Evolutionary conservation across 768 basidiomycete genomes (phyloP), one percentile per base, ranked within the genome.

Genomic region (Pulveroboletus sp.): DNA sequence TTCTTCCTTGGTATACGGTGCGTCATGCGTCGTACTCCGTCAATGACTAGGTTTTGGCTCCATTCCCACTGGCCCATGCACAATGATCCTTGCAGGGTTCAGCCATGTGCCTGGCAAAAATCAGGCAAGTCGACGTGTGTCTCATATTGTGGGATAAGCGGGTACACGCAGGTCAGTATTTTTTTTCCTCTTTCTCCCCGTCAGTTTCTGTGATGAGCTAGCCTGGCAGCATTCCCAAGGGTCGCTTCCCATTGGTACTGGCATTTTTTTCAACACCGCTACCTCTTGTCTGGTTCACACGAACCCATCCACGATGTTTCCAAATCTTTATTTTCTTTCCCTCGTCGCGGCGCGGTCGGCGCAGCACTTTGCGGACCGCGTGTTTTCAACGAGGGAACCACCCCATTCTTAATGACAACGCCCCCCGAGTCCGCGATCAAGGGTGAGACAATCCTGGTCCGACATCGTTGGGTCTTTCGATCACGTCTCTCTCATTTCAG

Each of bases 351-450:
- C 43, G 47, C 48, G 41, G 32, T 32, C 8, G 25, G 49, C 59
- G 48, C 56, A 55, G 50, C 45, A 46, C 42, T 17, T 29, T 41
- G 36, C 19, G 8, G 1, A 25, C 55, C 48, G 55, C 61, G 59
- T 62, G 61, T 62, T 50, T 62, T 55, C 61, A 64, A 58, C 43
- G 61, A 64, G 60, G 58, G 17, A 50, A 1, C 32, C 27, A 47
- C 12, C 8, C 12, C 12, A 29, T 29, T 29, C 12, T 29, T 37
- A n/a, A 27, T 45, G 47, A 25, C 35, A 27, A 36, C 40, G 46
- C 35, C 3, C 8, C 24, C 36, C 31, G 23, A 40, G 46, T 39
- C 40, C 38, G 23, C 36, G 50, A 55, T 50, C 49, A 36, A 37
- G 41, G 29, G 25, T 10, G n/a, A 17, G 45, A 40, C 27, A 31